A percentile compares a stretch with the other conserved stretches of the same genome.
phyloP scores from a whole-genome alignment of 2,329 filamentous ascomycete genomes.

The Colletotrichum echinochloae region DNA sequence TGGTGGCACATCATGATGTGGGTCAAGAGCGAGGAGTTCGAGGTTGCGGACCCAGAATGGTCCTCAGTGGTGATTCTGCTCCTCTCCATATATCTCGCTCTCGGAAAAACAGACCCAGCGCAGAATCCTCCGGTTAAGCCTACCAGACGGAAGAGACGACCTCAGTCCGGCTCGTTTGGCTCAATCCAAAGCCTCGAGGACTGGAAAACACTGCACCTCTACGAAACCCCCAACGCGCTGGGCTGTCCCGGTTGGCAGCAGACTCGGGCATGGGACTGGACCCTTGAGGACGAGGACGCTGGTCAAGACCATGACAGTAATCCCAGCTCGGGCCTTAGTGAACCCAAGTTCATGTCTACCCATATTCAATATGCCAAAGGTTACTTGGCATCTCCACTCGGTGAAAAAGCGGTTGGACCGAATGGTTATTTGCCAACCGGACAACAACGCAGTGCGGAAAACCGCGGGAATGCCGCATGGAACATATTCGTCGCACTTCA shows the following conservation, averaged over 20 bases:
- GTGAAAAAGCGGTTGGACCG: slow-evolving; percentile 63
- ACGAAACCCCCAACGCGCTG: slow-evolving; percentile 61
- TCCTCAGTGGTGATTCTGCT: slow-evolving; percentile 74
- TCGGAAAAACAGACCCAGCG: slow-evolving; percentile 58
- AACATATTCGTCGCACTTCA: slow-evolving; percentile 83
- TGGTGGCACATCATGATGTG: slow-evolving; percentile 83
- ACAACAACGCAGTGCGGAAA: slow-evolving; percentile 62
- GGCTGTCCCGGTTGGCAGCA: slow-evolving; percentile 70
- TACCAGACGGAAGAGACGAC: slow-evolving; percentile 47
- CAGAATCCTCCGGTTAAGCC: slow-evolving; percentile 6
- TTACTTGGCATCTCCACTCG: slow-evolving; percentile 72
- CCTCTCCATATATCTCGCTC: slow-evolving; percentile 71
- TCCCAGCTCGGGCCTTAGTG: slow-evolving; percentile 44
- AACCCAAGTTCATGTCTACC: slow-evolving; percentile 58
- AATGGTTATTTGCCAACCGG: slow-evolving; percentile 76
- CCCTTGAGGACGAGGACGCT: slow-evolving; percentile 68
- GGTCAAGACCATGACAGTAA: slow-evolving; percentile 48
- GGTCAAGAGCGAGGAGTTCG: slow-evolving; percentile 64
- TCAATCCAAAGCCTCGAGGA: slow-evolving; percentile 54
- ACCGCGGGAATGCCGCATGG: slow-evolving; percentile 70
- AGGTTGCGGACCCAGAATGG: slow-evolving; percentile 72
- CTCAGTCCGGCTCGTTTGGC: slow-evolving; percentile 52
- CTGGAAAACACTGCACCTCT: slow-evolving; percentile 61
- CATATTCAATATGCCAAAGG: slow-evolving; percentile 71
- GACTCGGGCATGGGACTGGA: slow-evolving; percentile 77